A percentile compares a stretch with the other conserved stretches of the same genome.
Evolutionary conservation across 306 rosid species (phyloP).

Genomic region (Geum urbanum): DNA sequence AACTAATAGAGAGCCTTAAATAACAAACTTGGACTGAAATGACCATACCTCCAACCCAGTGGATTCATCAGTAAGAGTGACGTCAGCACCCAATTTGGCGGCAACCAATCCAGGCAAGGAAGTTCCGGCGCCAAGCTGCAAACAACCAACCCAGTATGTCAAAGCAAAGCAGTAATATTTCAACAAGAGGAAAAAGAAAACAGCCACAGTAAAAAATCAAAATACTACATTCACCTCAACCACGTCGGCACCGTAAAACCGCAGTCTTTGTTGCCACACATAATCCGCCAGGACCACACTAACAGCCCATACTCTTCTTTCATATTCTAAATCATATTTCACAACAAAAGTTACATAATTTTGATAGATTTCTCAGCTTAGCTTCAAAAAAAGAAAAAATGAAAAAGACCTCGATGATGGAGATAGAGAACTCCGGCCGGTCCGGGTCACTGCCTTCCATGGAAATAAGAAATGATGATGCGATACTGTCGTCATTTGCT

Average conservation of each 20-base stretch:
- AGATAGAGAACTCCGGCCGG: constrained; percentile 37
- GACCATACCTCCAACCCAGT: constrained; percentile 50
- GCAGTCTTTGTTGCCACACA: constrained; percentile 69
- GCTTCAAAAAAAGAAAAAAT: not conserved
- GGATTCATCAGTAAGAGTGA: constrained; percentile 66
- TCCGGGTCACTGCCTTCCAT: constrained; percentile 39
- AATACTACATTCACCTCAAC: constrained; percentile 46
- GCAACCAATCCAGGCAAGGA: constrained; percentile 84
- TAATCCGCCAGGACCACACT: constrained; percentile 72
- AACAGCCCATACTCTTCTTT: constrained; percentile 79
- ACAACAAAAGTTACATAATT: not conserved
- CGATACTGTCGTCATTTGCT: constrained; percentile 49
- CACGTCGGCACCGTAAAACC: constrained; percentile 55
- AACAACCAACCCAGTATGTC: not conserved
- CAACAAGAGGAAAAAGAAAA: not conserved
- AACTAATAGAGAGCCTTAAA: not conserved
- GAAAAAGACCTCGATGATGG: constrained; percentile 54
- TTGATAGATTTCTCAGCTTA: not conserved
- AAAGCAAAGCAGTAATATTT: not conserved
- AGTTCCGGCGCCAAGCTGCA: constrained; percentile 83
- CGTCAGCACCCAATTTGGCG: constrained; percentile 60
- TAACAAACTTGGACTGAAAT: not conserved
- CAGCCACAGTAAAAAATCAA: not conserved
- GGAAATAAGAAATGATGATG: constrained; percentile 54
- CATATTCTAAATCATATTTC: constrained; percentile 43